Base-by-base conservation (phyloP, 73 alveolate genomes). In the Stentor roeselii region DNA sequence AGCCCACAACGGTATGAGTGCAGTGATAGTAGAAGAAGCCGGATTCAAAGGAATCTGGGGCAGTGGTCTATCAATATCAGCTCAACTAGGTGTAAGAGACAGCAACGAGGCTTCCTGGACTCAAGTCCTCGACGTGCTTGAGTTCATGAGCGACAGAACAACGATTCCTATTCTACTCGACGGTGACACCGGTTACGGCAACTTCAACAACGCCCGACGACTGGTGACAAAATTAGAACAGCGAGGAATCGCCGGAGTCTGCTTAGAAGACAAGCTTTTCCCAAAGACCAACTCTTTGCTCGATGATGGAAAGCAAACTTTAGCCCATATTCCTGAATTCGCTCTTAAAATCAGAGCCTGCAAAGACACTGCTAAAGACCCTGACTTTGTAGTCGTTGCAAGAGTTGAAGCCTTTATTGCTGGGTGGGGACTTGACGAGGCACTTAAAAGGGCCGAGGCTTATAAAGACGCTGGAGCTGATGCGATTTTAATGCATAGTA, bases 151-250 rank as follows among this genome's bases (percentile, higher is more conserved):
- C 61, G 94, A 92, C 86, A 76, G 94, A 42, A 92, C 97, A 40
- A 88, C 92, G 75, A 89, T 91, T 30, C 98, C 98, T 39, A 92
- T 94, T 59, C 84, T 94, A 37, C 86, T 91, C 88, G 98, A 94
- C 85, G 98, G 98, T n/a, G 98, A 94, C 78, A 92, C 98, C 32
- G 98, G 98, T 2, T 89, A 88, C 78, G 98, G 97, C 41, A 92
- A 89, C 74, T 83, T 90, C 60, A 93, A 94, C 61, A 93, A 92
- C 90, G 96, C 96, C 75, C 90, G 96, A 83, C 83, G 94, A 75
- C 84, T 90, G 67, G 97, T 94, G 27, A 78, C 87, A 78, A 94
- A 86, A 41, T 85, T 94, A 38, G 97, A 94, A 84, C 91, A 88
- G 61, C 89, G 93, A 86, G 95, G 97, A 36, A 90, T 94, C 59